Evolutionary conservation across 805 yeast genomes (phyloP).

Genomic region (Wickerhamiella azymoides): DNA sequence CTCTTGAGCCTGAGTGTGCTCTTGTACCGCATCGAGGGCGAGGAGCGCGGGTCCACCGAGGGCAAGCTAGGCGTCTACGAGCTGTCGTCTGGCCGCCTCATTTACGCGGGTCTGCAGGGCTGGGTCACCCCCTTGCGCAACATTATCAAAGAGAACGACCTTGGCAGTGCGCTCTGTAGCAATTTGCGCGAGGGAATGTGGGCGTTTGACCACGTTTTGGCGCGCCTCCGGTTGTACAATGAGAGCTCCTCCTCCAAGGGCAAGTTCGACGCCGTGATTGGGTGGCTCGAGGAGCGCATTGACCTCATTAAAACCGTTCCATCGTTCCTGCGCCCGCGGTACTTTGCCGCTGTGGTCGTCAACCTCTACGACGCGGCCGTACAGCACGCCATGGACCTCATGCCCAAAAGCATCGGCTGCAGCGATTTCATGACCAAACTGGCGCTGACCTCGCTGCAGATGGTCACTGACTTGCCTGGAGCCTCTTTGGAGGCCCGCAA

Average conservation of each 20-base stretch:
- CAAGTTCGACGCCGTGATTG: constrained; percentile 32
- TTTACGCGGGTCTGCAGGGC: constrained; percentile 87
- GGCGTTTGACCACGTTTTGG: constrained; percentile 69
- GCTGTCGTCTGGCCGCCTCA: constrained; percentile 63
- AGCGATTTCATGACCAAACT: constrained; percentile 67
- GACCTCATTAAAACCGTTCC: constrained; percentile 56
- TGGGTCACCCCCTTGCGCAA: constrained; percentile 60
- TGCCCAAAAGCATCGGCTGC: constrained; percentile 40
- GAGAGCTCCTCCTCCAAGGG: constrained; percentile 24
- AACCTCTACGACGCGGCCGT: constrained; percentile 74
- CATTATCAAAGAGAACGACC: constrained; percentile 53
- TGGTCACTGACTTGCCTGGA: constrained; percentile 59
- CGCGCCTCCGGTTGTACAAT: constrained; percentile 45
- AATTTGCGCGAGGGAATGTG: constrained; percentile 74
- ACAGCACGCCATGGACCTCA: constrained; percentile 48
- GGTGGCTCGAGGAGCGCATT: constrained; percentile 58
- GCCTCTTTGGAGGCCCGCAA: constrained; percentile 61
- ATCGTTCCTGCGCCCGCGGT: constrained; percentile 69
- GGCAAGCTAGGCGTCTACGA: constrained; percentile 62
- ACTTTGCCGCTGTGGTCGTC: constrained; percentile 71
- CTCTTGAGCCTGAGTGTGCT: constrained; percentile 62
- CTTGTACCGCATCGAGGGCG: constrained; percentile 68
- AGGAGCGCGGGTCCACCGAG: constrained; percentile 67
- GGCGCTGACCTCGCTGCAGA: constrained; percentile 71
- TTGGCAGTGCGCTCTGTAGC: constrained; percentile 71